Base-by-base conservation (phyloP, 805 yeast genomes). In the Kazachstania africana region DNA sequence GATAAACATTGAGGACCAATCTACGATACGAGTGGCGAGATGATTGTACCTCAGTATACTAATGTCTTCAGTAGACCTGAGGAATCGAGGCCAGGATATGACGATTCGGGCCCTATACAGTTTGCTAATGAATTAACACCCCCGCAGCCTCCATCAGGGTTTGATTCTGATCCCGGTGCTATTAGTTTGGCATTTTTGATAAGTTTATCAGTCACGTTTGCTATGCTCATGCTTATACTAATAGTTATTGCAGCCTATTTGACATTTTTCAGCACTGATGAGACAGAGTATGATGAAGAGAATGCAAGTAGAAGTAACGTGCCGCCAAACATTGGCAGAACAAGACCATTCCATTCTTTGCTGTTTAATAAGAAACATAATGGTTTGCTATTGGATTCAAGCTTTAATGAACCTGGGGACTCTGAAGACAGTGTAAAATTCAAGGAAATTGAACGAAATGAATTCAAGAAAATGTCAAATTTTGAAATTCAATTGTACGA, bases 121-220 rank as follows among this genome's bases (percentile, higher is more conserved):
- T n/a, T n/a, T n/a, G n/a, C n/a, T n/a, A n/a, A n/a, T n/a, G n/a
- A n/a, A n/a, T n/a, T 26, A 13, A 29, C 22, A 4, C 35, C 34
- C 10, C 35, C 32, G 6, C 25, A 23, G 25, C 14, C 28, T 3
- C 48, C 52, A 12, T 53, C 55, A 8, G n/a, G n/a, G n/a, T 25
- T 37, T 17, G 47, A 44, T 31, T 47, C 43, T 16, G 55, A 47
- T 26, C 33, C 48, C 12, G 57, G 43, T n/a, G 43, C 55, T 1
- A 44, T 53, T 8, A 55, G 56, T 34, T 24, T 55, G 12, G 57
- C 52, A 12, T 55, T 55, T 38, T 35, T 55, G 25, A 53, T 55
- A 32, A 50, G 58, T 32, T 27, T 55, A 20, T 50, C 58, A 0
- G 55, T 55, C 4, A 55, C 59, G 4, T 53, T 55, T 36, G 58